A percentile compares a stretch with the other conserved stretches of the same genome.
Evolutionary conservation across 2,329 filamentous ascomycete genomes (phyloP).

Genomic region (Pezicula radicicola): DNA sequence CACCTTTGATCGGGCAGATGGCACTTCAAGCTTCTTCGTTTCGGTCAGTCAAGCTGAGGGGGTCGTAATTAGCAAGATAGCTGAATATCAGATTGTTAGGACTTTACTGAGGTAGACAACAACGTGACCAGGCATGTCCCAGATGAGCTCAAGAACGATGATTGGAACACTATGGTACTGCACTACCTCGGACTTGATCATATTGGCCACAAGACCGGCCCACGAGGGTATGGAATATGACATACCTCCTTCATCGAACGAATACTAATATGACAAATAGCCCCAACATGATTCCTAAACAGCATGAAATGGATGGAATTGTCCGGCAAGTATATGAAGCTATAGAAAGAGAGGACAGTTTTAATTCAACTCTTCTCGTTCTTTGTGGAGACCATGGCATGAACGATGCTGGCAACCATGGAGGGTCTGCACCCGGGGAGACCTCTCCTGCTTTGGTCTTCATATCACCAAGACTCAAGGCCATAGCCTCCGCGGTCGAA

Average conservation of each 20-base stretch:
- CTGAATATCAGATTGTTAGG: constrained; percentile 48
- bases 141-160: constrained; percentile 67
- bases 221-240: constrained; percentile 57
- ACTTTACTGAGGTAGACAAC: constrained; percentile 96
- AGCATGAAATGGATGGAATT: constrained; percentile 88
- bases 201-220: constrained; percentile 95
- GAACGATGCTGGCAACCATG: constrained; percentile 98
- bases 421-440: constrained; percentile 88
- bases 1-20: constrained; percentile 83
- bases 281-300: constrained; percentile 88
- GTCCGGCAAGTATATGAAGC: constrained; percentile 73
- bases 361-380: constrained; percentile 77
- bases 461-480: constrained; percentile 76
- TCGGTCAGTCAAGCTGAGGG: constrained; percentile 60
- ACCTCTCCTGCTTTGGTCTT: constrained; percentile 92
- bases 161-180: constrained; percentile 92
- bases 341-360: constrained; percentile 67
- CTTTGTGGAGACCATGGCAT: constrained; percentile 97
- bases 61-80: constrained; percentile 21
- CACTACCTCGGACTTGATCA: constrained; percentile 96
- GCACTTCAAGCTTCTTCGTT: constrained; percentile 97
- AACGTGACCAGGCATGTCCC: constrained; percentile 93
- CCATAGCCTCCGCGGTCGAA: constrained; percentile 40
- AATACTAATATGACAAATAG: constrained; percentile 38
- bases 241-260: not conserved